These are phyloP conservation scores for Plectosphaerella plurivora DNA, from an alignment of 2,329 filamentous ascomycete species.

Conservation along the genomic window DNA sequence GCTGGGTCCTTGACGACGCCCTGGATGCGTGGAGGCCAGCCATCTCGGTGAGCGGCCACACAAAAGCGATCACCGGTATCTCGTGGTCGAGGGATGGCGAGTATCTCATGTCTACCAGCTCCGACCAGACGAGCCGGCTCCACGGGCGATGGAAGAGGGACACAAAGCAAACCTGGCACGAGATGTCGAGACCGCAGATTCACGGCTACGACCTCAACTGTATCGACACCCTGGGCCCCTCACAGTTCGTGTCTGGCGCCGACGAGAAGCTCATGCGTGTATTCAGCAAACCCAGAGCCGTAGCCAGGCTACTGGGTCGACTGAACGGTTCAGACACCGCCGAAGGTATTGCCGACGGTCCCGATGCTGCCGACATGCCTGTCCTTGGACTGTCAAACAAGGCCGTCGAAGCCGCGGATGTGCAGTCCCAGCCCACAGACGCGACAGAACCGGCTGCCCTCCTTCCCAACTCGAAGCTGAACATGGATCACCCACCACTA, in stretches of 20 bases:
- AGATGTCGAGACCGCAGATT: conserved; percentile 92
- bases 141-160: conserved; percentile 70
- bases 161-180: conserved; percentile 70
- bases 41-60: conserved; percentile 79
- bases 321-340: conserved; percentile 56
- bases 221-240: conserved; percentile 67
- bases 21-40: conserved; percentile 71
- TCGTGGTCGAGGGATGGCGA: conserved; percentile 78
- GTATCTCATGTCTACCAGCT: conserved; percentile 83
- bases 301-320: conserved; percentile 67
- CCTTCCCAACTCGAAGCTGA: conserved; percentile 56
- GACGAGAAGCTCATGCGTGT: conserved; percentile 98
- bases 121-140: conserved; percentile 88
- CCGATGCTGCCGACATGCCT: conserved; percentile 90
- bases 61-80: conserved; percentile 73
- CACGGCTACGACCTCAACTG: conserved; percentile 98
- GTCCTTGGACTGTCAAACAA: conserved; percentile 96
- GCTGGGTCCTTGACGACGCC: conserved; percentile 64
- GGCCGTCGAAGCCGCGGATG: conserved; percentile 61
- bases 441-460: conserved; percentile 51
- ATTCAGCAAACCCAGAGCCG: conserved; percentile 82
- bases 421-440: conserved; percentile 44
- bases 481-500: conserved; percentile 70
- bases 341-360: conserved; percentile 43
- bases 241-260: conserved; percentile 86